Conservation (phyloP, 345 rosid genomes). For the Eutrema yunnanense region DNA sequence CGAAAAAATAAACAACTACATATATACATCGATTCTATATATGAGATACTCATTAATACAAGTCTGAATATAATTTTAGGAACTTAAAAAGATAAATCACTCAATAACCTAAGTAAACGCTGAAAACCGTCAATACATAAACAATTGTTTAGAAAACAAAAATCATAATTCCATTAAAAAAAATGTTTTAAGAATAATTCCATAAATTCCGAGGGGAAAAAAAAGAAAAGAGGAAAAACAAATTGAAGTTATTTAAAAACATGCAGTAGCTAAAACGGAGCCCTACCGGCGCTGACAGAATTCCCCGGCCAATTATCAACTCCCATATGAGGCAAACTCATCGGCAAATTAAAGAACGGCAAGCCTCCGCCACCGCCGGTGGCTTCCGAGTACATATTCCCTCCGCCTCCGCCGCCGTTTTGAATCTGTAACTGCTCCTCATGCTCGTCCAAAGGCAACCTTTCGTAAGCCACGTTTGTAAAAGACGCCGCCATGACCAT, state of each 20-base stretch:
- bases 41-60: not conserved
- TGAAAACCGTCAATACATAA: constrained; percentile 7
- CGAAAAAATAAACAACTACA: not conserved
- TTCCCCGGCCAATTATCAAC: constrained; percentile 81
- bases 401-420: constrained; percentile 36
- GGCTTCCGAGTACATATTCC: constrained; percentile 19
- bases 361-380: constrained; percentile 42
- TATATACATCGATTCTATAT: not conserved
- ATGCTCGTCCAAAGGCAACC: constrained; percentile 84
- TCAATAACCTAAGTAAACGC: not conserved
- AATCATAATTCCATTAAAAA: not conserved
- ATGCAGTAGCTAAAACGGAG: constrained; percentile 46
- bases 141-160: not conserved
- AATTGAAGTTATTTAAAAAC: not conserved
- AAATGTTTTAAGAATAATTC: not conserved
- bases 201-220: not conserved
- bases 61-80: not conserved
- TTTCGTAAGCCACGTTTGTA: constrained; percentile 90
- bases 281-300: constrained; percentile 47
- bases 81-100: not conserved
- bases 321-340: constrained; percentile 69
- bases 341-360: constrained; percentile 80
- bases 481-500: constrained; percentile 89
- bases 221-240: not conserved
- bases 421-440: constrained; percentile 68